Evolutionary conservation across 768 basidiomycete genomes (phyloP).

Genomic region (Melanogaster broomeanus): DNA sequence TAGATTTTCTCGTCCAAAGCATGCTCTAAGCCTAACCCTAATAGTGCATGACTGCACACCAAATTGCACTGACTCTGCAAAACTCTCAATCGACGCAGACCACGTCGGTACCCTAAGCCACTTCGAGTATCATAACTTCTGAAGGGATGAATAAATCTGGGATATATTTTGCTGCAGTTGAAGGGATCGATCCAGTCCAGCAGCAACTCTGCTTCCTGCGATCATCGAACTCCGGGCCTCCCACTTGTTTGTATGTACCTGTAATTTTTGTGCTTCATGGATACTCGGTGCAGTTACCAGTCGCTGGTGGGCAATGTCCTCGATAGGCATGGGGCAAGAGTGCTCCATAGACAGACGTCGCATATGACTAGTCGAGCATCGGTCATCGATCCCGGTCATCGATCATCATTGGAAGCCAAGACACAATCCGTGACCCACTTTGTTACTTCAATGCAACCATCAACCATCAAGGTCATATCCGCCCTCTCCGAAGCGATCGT

Average conservation of each 20-base stretch:
- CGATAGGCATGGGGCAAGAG: slow-evolving; percentile 62
- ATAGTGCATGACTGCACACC: slow-evolving; percentile 68
- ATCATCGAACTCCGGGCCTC: slow-evolving; percentile 80
- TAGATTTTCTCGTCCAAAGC: slow-evolving; percentile 64
- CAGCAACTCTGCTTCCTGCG: slow-evolving; percentile 68
- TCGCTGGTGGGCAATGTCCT: slow-evolving; percentile 71
- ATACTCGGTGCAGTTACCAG: slow-evolving; percentile 72
- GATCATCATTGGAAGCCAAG: background rate
- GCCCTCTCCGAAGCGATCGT: no score
- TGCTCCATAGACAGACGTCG: slow-evolving; percentile 61
- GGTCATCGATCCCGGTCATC: no score
- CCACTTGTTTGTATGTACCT: slow-evolving; percentile 45
- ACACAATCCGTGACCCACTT: slow-evolving; percentile 36
- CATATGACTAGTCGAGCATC: slow-evolving; percentile 47
- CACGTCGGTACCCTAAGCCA: background rate
- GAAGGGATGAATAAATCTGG: background rate
- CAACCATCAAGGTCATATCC: slow-evolving; percentile 77
- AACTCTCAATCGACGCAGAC: background rate
- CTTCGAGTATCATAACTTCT: background rate
- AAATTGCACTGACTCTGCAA: no score
- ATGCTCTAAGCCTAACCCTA: slow-evolving; percentile 53
- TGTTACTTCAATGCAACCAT: slow-evolving; percentile 86
- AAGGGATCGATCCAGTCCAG: slow-evolving; percentile 56
- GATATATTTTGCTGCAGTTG: slow-evolving; percentile 9
- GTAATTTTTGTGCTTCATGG: slow-evolving; percentile 44